phyloP scores from a whole-genome alignment of 192 early-diverging fungal species.

The Umbelopsis sp. region DNA sequence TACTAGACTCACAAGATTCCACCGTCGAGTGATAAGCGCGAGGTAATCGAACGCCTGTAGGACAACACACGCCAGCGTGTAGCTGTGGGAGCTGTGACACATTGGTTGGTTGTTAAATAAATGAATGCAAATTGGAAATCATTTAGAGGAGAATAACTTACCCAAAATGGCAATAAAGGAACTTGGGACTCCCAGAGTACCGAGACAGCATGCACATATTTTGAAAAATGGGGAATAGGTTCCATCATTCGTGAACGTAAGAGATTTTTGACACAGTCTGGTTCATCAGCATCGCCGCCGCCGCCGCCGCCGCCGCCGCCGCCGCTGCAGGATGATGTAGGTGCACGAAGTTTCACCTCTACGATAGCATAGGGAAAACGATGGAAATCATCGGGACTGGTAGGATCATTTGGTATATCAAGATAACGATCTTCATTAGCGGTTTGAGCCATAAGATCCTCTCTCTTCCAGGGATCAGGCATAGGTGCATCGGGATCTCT shows the following conservation, averaged over 20 bases:
- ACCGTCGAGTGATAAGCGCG: not conserved
- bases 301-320: no score
- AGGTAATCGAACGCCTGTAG: not conserved
- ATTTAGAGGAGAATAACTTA: no score
- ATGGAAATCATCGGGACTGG: not conserved
- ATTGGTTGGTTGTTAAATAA: not conserved
- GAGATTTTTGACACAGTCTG: slow-evolving; percentile 5
- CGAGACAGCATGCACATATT: slow-evolving; percentile 58
- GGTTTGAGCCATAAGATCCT: not conserved
- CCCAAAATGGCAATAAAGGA: slow-evolving; percentile 19
- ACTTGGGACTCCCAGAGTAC: not conserved
- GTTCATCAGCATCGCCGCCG: slow-evolving; percentile 1
- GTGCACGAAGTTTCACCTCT: slow-evolving; percentile 8
- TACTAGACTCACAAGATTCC: not conserved
- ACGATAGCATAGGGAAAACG: slow-evolving; percentile 8
- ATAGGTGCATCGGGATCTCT: not conserved
- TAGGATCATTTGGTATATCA: not conserved
- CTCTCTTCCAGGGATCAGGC: not conserved
- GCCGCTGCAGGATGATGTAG: not conserved
- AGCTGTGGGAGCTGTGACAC: slow-evolving; percentile 10
- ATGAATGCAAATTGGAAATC: no score
- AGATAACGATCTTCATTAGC: not conserved
- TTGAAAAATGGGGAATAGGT: slow-evolving; percentile 77
- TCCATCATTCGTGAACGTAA: slow-evolving; percentile 24
- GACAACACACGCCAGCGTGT: slow-evolving; percentile 8